phyloP scores from a whole-genome alignment of 768 basidiomycete species.

The Boletus pseudo-olivaceus region DNA sequence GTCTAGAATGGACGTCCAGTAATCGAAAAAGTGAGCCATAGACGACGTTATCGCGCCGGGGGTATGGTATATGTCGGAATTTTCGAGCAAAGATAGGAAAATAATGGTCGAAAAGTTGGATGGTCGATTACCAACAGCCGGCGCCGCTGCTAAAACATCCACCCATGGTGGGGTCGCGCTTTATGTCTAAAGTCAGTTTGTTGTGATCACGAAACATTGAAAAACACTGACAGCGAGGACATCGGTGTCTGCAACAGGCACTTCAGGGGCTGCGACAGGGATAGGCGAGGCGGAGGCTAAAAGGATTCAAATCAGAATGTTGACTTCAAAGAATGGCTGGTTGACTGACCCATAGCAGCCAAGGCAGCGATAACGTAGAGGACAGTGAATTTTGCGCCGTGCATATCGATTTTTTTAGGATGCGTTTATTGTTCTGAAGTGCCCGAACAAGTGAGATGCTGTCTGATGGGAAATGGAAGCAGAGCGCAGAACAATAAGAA shows the following conservation, averaged over 20 bases:
- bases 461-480: constrained; percentile 1
- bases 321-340: neutral
- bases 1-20: constrained; percentile 5
- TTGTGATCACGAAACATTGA: too few species aligned
- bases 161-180: constrained; percentile 6
- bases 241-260: neutral
- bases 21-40: neutral
- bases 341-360: constrained; percentile 24
- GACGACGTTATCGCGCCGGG: constrained; percentile 8
- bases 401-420: constrained; percentile 29
- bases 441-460: neutral
- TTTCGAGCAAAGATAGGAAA: neutral
- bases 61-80: neutral
- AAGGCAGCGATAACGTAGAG: constrained; percentile 30
- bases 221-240: constrained; percentile 17
- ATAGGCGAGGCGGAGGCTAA: constrained; percentile 29
- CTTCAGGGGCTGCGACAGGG: constrained; percentile 15
- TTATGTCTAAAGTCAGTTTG: neutral
- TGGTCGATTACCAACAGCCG: constrained; percentile 11
- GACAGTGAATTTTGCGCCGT: constrained; percentile 23
- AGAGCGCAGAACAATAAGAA: constrained; percentile 32
- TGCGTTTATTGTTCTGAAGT: constrained; percentile 27
- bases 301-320: neutral
- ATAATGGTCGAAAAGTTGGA: neutral
- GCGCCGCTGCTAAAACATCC: neutral